Conservation (phyloP, 306 rosid species). For the Urtica urens region DNA sequence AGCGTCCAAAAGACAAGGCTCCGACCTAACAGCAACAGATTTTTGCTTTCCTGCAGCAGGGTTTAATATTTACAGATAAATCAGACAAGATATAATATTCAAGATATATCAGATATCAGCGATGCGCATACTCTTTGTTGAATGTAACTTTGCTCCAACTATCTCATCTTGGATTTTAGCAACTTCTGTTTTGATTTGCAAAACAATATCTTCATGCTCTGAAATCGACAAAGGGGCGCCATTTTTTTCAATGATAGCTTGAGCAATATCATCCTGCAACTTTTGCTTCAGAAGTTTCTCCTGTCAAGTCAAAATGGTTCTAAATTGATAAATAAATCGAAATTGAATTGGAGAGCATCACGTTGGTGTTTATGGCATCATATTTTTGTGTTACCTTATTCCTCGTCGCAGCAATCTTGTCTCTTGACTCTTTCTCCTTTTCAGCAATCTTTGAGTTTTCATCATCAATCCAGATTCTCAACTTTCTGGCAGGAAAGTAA, state of each 20-base stretch:
- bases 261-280: constrained; percentile 36
- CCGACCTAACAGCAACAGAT: constrained; percentile 26
- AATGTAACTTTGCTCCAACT: constrained; percentile 27
- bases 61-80: not conserved
- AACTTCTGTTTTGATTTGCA: constrained; percentile 32
- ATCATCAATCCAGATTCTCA: constrained; percentile 38
- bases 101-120: not conserved
- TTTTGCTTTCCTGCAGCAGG: constrained; percentile 18
- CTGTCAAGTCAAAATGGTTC: constrained; percentile 12
- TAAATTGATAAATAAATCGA: not conserved
- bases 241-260: constrained; percentile 23
- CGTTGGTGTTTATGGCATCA: no score
- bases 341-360: no score
- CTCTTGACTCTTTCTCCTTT: constrained; percentile 25
- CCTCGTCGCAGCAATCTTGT: constrained; percentile 27
- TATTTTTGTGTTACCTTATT: constrained; percentile 40
- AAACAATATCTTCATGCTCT: constrained; percentile 25
- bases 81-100: not conserved
- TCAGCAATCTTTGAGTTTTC: constrained; percentile 22
- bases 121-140: constrained; percentile 46
- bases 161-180: constrained; percentile 46
- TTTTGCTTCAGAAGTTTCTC: constrained; percentile 26
- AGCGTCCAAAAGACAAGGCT: constrained; percentile 25
- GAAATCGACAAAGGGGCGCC: constrained; percentile 18
- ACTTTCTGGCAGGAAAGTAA: constrained; percentile 18